phyloP scores from a whole-genome alignment of 129 eudicot species.

The Saposhnikovia divaricata region DNA sequence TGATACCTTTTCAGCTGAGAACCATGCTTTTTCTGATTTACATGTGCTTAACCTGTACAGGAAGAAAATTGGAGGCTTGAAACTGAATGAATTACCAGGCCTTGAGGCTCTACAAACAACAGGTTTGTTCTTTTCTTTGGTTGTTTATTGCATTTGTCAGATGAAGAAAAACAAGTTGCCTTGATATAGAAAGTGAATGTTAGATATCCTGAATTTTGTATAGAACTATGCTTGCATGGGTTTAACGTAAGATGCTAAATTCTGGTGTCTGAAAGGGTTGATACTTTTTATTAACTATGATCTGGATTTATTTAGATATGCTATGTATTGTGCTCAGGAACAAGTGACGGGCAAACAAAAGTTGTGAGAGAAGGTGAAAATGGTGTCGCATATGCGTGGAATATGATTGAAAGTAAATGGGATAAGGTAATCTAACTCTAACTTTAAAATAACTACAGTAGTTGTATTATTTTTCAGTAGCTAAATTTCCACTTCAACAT shows the following conservation, averaged over 20 bases:
- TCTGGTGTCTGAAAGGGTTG: neutral
- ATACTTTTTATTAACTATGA: neutral
- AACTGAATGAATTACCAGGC: slow-evolving; percentile 90
- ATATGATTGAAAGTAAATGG: slow-evolving; percentile 72
- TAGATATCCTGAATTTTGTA: neutral
- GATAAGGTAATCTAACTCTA: slow-evolving; percentile 54
- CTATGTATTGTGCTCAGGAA: slow-evolving; percentile 50
- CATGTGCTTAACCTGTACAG: slow-evolving; percentile 22
- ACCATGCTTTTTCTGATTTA: neutral
- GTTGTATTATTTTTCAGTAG: neutral
- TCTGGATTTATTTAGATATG: neutral
- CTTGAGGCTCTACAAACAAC: slow-evolving; percentile 77
- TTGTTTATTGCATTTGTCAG: neutral
- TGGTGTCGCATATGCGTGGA: slow-evolving; percentile 98
- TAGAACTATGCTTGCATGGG: neutral
- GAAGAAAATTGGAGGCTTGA: slow-evolving; percentile 90
- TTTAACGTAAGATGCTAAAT: neutral
- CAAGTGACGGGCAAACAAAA: slow-evolving; percentile 90
- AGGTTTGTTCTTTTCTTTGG: slow-evolving; percentile 31
- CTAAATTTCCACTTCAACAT: neutral
- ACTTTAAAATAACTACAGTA: neutral
- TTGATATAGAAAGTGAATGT: neutral
- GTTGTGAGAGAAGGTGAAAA: slow-evolving; percentile 96
- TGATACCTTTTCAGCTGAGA: neutral
- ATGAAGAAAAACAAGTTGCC: neutral